phyloP scores from a whole-genome alignment of 108 stramenopile species.

The Parietichytrium sp. region DNA sequence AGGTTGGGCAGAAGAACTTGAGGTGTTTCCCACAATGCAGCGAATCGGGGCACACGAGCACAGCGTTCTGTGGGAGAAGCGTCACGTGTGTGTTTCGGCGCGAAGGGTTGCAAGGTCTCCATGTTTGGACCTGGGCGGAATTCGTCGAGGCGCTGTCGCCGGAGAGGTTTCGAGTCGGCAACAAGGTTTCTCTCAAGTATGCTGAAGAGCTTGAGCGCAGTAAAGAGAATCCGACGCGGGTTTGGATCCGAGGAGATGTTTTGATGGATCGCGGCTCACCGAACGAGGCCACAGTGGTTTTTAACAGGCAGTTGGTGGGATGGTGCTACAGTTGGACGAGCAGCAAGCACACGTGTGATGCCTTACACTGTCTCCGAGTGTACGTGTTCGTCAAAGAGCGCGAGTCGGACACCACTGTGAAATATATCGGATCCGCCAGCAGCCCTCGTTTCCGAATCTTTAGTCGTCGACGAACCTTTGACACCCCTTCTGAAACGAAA shows the following conservation, averaged over 20 bases:
- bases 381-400: neutral
- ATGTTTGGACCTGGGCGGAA: slow-evolving; percentile 14
- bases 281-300: neutral
- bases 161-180: neutral
- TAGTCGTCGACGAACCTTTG: too few species aligned
- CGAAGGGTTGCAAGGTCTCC: neutral
- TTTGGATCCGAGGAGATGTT: slow-evolving; percentile 6
- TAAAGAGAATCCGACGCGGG: neutral
- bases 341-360: slow-evolving; percentile 31
- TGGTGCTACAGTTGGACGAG: slow-evolving; percentile 12
- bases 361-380: slow-evolving; percentile 12
- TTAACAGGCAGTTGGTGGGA: neutral
- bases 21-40: slow-evolving; percentile 11
- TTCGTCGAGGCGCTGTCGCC: neutral
- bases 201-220: neutral
- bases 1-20: slow-evolving; percentile 9
- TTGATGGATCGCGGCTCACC: neutral
- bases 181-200: neutral
- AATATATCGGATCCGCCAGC: neutral
- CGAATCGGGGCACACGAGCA: neutral
- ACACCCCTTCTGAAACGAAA: too few species aligned
- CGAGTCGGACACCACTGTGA: neutral
- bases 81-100: slow-evolving; percentile 1
- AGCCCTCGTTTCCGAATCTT: slow-evolving; percentile 1
- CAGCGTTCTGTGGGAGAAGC: neutral